Evolutionary conservation across 352 stramenopile species (phyloP).

Genomic region (Pythium folliculosum): DNA sequence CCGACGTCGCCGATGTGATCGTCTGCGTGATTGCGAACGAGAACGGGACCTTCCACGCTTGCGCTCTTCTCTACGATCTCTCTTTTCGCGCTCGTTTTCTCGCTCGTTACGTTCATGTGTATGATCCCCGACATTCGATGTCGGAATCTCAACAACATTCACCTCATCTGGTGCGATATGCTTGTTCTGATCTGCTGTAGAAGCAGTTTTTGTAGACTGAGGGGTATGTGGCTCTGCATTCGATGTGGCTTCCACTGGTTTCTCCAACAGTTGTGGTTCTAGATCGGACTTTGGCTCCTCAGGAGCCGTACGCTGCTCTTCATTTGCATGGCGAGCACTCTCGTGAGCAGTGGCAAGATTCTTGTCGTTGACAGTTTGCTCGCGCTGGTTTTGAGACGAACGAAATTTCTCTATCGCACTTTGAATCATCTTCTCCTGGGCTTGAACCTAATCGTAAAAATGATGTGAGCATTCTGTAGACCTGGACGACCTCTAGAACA

Average conservation of each 20-base stretch:
- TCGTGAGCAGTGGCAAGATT: constrained; percentile 35
- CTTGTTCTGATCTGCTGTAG: background rate
- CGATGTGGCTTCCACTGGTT: no score
- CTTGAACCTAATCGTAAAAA: constrained; percentile 23
- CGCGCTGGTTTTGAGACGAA: constrained; percentile 41
- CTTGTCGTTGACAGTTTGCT: constrained; percentile 38
- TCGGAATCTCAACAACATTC: background rate
- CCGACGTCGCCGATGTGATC: constrained; percentile 28
- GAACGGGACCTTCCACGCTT: constrained; percentile 30
- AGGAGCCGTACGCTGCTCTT: constrained; percentile 14
- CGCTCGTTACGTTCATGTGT: constrained; percentile 18
- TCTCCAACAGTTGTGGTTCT: no score
- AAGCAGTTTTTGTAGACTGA: no score
- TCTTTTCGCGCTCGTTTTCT: constrained; percentile 16
- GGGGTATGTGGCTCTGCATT: background rate
- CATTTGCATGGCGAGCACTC: constrained; percentile 25
- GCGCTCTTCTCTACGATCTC: constrained; percentile 26
- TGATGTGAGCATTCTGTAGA: background rate
- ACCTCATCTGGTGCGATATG: background rate
- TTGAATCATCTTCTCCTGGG: constrained; percentile 45
- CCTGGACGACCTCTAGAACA: no score
- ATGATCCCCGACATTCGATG: constrained; percentile 7
- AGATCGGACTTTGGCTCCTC: constrained; percentile 10
- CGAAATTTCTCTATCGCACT: constrained; percentile 52
- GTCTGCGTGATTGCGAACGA: constrained; percentile 34